These are phyloP conservation scores for Tinospora cordifolia DNA, from an alignment of 164 flowering plant genomes.

Conservation along the genomic window DNA sequence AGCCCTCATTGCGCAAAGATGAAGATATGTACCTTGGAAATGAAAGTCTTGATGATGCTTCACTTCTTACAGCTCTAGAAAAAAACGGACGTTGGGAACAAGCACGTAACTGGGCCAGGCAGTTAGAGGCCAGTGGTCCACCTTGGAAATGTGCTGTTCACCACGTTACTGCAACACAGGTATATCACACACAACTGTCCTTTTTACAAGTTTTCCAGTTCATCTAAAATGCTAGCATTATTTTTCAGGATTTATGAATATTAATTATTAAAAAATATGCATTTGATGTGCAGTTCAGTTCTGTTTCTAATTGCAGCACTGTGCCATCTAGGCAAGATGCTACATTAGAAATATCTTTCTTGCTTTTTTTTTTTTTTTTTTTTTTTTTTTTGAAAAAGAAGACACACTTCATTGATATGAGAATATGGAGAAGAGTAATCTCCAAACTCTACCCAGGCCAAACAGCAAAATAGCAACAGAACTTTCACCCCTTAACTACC, in stretches of 20 bases:
- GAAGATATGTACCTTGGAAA: constrained; percentile 64
- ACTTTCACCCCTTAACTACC: too few relatives aligned
- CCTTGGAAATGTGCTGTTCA: constrained; percentile 75
- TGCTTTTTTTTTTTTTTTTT: too few relatives aligned
- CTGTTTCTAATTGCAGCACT: not conserved
- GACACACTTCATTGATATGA: too few relatives aligned
- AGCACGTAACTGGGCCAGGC: constrained; percentile 95
- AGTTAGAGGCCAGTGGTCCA: constrained; percentile 78
- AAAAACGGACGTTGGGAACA: constrained; percentile 89
- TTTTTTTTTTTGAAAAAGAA: too few relatives aligned
- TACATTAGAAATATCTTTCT: not conserved
- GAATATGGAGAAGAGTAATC: too few relatives aligned
- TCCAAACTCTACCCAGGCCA: too few relatives aligned
- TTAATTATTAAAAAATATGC: not conserved
- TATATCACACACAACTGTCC: constrained; percentile 11
- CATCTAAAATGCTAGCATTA: not conserved
- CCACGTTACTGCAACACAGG: constrained; percentile 98
- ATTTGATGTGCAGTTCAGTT: not conserved
- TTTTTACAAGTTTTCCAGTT: not conserved
- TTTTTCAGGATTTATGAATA: not conserved
- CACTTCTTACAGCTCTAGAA: constrained; percentile 68
- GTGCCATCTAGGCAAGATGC: not conserved
- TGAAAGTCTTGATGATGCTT: constrained; percentile 74
- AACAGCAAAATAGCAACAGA: too few relatives aligned
- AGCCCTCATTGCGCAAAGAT: constrained; percentile 66